Evolutionary conservation across 495 filamentous ascomycete genomes (phyloP).

Genomic region (Aspergillus sclerotiicarbonarius): DNA sequence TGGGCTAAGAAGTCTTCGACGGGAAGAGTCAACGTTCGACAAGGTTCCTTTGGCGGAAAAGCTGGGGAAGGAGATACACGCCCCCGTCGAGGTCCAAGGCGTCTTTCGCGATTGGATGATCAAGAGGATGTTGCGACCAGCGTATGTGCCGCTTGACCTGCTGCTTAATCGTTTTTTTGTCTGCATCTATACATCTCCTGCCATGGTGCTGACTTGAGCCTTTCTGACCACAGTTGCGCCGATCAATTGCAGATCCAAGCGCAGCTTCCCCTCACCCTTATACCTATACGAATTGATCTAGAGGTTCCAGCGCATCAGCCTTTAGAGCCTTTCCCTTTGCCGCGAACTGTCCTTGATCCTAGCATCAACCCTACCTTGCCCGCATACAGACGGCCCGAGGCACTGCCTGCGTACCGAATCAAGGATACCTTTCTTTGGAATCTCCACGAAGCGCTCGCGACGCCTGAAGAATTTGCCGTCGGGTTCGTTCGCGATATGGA

Average conservation of each 20-base stretch:
- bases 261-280: conserved; percentile 79
- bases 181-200: conserved; percentile 7
- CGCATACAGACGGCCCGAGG: conserved; percentile 73
- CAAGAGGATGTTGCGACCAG: conserved; percentile 60
- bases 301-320: conserved; percentile 82
- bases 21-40: conserved; percentile 67
- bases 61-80: conserved; percentile 77
- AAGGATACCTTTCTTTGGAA: conserved; percentile 98
- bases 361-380: conserved; percentile 63
- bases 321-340: conserved; percentile 65
- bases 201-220: conserved; percentile 17
- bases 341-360: conserved; percentile 59
- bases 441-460: conserved; percentile 88
- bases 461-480: conserved; percentile 90
- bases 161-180: conserved; percentile 1
- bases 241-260: conserved; percentile 80
- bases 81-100: conserved; percentile 81
- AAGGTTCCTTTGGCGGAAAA: conserved; percentile 65
- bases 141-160: conserved; percentile 31
- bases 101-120: conserved; percentile 95
- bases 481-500: conserved; percentile 93
- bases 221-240: conserved; percentile 32
- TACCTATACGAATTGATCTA: conserved; percentile 94
- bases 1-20: conserved; percentile 75
- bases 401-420: conserved; percentile 76